Conservation (phyloP, 192 early-diverging fungal species). For the Backusella circina region DNA sequence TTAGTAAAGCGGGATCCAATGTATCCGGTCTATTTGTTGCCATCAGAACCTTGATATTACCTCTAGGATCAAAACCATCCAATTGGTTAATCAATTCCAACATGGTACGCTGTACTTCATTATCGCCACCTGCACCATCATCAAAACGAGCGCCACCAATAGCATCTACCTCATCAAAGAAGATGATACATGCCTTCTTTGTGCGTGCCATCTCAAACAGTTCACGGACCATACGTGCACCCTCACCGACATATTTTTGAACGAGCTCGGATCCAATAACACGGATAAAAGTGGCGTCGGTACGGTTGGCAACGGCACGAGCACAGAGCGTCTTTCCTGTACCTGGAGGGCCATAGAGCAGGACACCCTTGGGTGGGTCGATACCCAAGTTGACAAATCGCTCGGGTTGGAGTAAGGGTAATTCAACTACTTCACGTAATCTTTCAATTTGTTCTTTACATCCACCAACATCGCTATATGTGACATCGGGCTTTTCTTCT, state of each 20-base stretch:
- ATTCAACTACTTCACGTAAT: conserved; percentile 97
- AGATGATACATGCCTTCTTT: conserved; percentile 99
- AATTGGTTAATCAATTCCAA: conserved; percentile 99
- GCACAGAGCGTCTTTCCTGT: conserved; percentile 98
- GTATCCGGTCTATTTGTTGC: conserved; percentile 99
- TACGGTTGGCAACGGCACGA: conserved; percentile 97
- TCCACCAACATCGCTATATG: conserved; percentile 98
- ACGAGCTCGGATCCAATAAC: conserved; percentile 99
- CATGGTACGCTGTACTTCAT: conserved; percentile 99
- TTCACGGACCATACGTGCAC: conserved; percentile 98
- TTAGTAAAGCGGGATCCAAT: conserved; percentile 94
- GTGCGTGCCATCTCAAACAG: conserved; percentile 99
- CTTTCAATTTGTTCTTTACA: conserved; percentile 99
- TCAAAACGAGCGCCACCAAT: conserved; percentile 98
- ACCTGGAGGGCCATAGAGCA: conserved; percentile 95
- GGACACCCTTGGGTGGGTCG: conserved; percentile 98
- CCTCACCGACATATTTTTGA: conserved; percentile 99
- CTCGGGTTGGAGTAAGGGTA: conserved; percentile 94
- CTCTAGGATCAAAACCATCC: conserved; percentile 98
- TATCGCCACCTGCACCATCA: conserved; percentile 98
- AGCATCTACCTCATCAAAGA: conserved; percentile 99
- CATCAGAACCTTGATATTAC: conserved; percentile 99
- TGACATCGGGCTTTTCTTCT: conserved; percentile 99
- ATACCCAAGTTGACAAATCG: conserved; percentile 97
- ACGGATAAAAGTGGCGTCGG: conserved; percentile 99